Percentiles rank a stretch among this genome's conserved stretches.
Evolutionary conservation across 306 rosid species (phyloP).

Genomic region (Prunus campanulata): DNA sequence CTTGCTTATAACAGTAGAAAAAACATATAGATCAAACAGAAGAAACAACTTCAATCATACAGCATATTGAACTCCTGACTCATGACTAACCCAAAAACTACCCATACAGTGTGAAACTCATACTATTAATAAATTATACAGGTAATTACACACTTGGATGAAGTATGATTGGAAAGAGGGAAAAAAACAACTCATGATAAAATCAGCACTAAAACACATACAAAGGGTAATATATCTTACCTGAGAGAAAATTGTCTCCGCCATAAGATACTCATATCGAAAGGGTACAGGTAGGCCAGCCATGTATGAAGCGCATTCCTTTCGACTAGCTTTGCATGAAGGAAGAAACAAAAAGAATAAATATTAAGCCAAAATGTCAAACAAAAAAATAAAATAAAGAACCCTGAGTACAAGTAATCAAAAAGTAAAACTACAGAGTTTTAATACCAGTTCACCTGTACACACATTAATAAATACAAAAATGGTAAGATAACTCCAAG

Average conservation of each 20-base stretch:
- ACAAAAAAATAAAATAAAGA: neutral
- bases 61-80: neutral
- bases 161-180: neutral
- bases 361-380: slow-evolving; percentile 26
- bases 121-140: neutral
- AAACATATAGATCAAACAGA: neutral
- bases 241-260: slow-evolving; percentile 99
- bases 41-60: neutral
- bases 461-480: neutral
- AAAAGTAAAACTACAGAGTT: neutral
- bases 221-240: slow-evolving; percentile 31
- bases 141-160: neutral
- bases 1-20: neutral
- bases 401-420: neutral
- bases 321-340: slow-evolving; percentile 99
- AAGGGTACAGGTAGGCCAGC: slow-evolving; percentile 93
- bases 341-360: slow-evolving; percentile 38
- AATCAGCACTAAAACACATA: neutral
- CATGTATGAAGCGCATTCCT: slow-evolving; percentile 97
- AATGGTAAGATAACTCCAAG: neutral
- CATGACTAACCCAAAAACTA: neutral
- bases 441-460: neutral
- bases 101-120: neutral
- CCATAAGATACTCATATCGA: slow-evolving; percentile 97
- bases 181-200: neutral